These are phyloP conservation scores for Alternaria brassicicola DNA, from an alignment of 2,329 filamentous ascomycete genomes.

Conservation along the genomic window DNA sequence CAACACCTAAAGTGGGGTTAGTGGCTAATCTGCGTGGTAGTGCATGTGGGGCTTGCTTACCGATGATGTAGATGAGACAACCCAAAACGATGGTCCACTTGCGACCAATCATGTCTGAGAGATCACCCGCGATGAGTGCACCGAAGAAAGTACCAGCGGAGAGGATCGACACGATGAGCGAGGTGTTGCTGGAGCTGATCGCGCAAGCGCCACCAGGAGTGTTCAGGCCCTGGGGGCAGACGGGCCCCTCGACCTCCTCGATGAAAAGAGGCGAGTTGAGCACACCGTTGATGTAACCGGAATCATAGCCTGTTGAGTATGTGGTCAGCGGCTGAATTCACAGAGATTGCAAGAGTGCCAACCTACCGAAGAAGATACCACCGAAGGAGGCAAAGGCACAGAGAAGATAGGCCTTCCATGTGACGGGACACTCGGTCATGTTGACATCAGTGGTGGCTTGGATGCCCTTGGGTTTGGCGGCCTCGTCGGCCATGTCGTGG, in stretches of 20 bases:
- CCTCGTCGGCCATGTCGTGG: conserved; percentile 1
- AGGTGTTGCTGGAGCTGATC: conserved; percentile 56
- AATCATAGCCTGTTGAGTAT: conserved; percentile 66
- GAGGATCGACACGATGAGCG: conserved; percentile 79
- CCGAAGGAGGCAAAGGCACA: conserved; percentile 57
- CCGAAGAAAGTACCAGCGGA: conserved; percentile 81
- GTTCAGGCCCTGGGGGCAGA: background rate
- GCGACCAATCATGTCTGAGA: conserved; percentile 72
- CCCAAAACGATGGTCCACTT: conserved; percentile 62
- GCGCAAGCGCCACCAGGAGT: background rate
- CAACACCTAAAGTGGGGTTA: conserved; percentile 46
- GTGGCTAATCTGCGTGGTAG: conserved; percentile 32
- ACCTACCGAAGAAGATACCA: conserved; percentile 66
- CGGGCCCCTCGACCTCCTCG: conserved; percentile 48
- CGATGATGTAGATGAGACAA: conserved; percentile 45
- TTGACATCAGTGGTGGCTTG: conserved; percentile 2
- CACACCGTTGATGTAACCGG: conserved; percentile 75
- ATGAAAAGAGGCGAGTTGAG: conserved; percentile 52
- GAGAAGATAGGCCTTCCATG: conserved; percentile 53
- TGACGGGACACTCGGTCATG: conserved; percentile 53
- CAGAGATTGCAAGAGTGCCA: background rate
- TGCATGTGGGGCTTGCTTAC: conserved; percentile 16
- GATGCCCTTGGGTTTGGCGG: conserved; percentile 2
- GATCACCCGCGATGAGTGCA: conserved; percentile 69
- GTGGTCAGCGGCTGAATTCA: background rate